Percentiles rank a stretch among this genome's conserved stretches.
Evolutionary conservation across 1,284 basidiomycete species (phyloP).

Genomic region (Cutaneotrichosporon cutaneum): DNA sequence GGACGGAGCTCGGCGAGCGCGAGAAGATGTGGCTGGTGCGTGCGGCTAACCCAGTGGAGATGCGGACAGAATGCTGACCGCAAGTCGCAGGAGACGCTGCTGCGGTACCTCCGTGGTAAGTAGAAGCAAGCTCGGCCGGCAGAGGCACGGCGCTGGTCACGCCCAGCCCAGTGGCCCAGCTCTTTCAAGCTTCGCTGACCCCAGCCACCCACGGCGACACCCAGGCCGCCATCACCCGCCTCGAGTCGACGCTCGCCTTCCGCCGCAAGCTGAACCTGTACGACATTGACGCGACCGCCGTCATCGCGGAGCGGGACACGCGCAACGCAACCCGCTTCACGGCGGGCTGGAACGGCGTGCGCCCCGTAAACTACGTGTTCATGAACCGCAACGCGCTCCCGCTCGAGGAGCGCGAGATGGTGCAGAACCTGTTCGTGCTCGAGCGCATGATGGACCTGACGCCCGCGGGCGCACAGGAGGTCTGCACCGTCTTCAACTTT

Average conservation of each 20-base stretch:
- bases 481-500: constrained; percentile 44
- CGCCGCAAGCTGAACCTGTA: constrained; percentile 40
- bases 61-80: background rate
- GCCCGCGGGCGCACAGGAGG: constrained; percentile 33
- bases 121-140: too few relatives aligned
- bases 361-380: constrained; percentile 43
- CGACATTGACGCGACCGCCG: constrained; percentile 38
- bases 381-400: constrained; percentile 35
- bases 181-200: too few relatives aligned
- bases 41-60: background rate
- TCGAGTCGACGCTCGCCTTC: constrained; percentile 44
- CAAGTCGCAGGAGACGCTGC: constrained; percentile 9
- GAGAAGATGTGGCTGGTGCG: constrained; percentile 49
- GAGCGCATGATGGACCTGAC: constrained; percentile 47
- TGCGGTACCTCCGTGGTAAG: constrained; percentile 4
- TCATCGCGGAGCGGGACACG: constrained; percentile 29
- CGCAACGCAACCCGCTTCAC: constrained; percentile 39
- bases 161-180: too few relatives aligned
- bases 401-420: constrained; percentile 22
- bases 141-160: too few relatives aligned
- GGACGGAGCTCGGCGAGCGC: constrained; percentile 28
- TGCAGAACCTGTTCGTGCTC: constrained; percentile 36
- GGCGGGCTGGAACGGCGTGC: constrained; percentile 18
- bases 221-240: constrained; percentile 6
- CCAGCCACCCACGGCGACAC: constrained; percentile 1